These are phyloP conservation scores for Tilletia horrida DNA, from an alignment of 1,284 basidiomycete species.

Conservation along the genomic window DNA sequence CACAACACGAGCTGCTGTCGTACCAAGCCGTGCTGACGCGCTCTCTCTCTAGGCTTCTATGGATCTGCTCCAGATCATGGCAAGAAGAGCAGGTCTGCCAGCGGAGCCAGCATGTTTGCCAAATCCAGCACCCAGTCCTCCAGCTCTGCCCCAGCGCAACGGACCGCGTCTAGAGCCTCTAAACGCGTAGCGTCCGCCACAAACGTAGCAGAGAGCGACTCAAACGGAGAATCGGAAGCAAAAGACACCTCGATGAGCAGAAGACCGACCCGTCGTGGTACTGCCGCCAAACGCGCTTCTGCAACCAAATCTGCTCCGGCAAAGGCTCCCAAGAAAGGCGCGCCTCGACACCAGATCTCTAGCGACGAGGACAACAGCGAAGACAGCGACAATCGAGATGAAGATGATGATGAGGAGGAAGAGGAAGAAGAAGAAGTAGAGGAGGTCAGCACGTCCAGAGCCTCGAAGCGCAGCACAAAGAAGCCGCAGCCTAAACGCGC, in stretches of 20 bases:
- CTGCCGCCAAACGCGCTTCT: too few relatives aligned
- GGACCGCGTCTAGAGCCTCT: not conserved
- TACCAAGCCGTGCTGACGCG: not conserved
- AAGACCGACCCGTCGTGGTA: too few relatives aligned
- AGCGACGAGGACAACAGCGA: not conserved
- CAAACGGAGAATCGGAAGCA: too few relatives aligned
- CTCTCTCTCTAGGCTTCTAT: not conserved
- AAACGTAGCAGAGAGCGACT: too few relatives aligned
- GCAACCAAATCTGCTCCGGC: too few relatives aligned
- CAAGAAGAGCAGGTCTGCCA: conserved; percentile 1
- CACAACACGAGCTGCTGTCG: not conserved
- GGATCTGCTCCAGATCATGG: not conserved
- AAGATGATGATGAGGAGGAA: not conserved
- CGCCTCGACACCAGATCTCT: too few relatives aligned
- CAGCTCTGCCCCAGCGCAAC: not conserved
- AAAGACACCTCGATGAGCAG: too few relatives aligned
- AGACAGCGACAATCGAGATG: not conserved
- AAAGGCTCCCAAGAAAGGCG: too few relatives aligned
- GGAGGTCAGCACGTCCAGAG: not conserved
- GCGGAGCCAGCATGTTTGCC: not conserved
- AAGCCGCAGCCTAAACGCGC: not conserved
- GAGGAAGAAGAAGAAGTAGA: conserved; percentile 27
- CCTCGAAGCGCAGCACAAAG: not conserved
- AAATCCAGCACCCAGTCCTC: not conserved
- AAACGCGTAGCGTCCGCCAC: not conserved